These are phyloP conservation scores for Terfezia boudieri DNA, from an alignment of 495 filamentous ascomycete species.

Conservation along the genomic window DNA sequence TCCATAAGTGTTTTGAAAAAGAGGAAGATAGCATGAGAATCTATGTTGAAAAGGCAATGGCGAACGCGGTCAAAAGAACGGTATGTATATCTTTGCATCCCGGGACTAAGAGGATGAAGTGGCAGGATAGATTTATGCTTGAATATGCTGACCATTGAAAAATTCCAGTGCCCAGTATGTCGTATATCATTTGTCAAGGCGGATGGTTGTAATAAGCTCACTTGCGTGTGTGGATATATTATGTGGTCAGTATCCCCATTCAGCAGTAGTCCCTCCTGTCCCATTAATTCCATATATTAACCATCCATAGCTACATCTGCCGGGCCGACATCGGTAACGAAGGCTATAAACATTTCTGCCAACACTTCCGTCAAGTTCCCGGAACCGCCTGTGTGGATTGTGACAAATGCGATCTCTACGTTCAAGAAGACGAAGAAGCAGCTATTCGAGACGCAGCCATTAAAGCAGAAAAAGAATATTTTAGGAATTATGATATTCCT, in stretches of 20 bases:
- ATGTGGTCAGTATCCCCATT: constrained; percentile 84
- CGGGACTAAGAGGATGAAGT: no score
- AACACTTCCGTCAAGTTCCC: constrained; percentile 68
- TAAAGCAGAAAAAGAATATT: constrained; percentile 66
- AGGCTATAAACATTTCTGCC: constrained; percentile 80
- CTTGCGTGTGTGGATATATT: constrained; percentile 89
- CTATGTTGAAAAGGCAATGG: constrained; percentile 74
- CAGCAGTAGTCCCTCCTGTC: constrained; percentile 11
- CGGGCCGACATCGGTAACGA: constrained; percentile 24
- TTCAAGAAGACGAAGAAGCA: constrained; percentile 60
- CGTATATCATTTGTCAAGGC: constrained; percentile 76
- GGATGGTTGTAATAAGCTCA: constrained; percentile 86
- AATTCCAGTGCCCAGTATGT: constrained; percentile 48
- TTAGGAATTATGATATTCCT: constrained; percentile 20
- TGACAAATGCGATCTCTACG: constrained; percentile 74
- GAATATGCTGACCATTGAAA: background rate
- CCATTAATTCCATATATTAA: constrained; percentile 18
- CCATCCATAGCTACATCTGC: constrained; percentile 12
- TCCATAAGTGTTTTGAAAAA: constrained; percentile 43
- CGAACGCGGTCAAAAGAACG: constrained; percentile 81
- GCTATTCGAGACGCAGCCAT: constrained; percentile 53
- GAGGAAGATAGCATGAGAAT: constrained; percentile 50
- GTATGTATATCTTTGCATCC: background rate
- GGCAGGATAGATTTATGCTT: no score
- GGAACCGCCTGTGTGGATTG: constrained; percentile 54